Conservation (phyloP, 2,329 filamentous ascomycete species). For the Sarocladium kiliense region DNA sequence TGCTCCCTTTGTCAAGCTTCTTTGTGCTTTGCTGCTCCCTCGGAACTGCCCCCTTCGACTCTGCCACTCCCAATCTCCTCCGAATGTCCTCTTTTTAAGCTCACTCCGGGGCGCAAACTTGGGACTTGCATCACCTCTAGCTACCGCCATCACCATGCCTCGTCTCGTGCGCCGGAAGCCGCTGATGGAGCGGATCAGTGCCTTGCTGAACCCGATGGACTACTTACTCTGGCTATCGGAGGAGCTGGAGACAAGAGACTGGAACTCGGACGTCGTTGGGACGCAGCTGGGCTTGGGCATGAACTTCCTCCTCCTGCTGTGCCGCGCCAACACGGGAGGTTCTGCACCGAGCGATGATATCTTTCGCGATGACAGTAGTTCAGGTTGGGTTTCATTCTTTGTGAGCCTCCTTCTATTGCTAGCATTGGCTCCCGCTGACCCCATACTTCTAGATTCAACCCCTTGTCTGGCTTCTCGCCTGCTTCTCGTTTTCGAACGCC, state of each 20-base stretch:
- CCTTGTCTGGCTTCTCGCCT: slow-evolving; percentile 63
- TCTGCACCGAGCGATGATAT: slow-evolving; percentile 66
- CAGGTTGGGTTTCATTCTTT: slow-evolving; percentile 57
- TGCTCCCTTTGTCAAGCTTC: background rate
- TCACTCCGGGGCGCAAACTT: background rate
- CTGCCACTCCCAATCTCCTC: background rate
- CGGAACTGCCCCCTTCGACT: background rate
- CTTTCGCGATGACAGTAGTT: slow-evolving; percentile 66
- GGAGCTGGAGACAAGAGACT: slow-evolving; percentile 85
- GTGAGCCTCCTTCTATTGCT: slow-evolving; percentile 32
- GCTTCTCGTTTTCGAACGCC: slow-evolving; percentile 69
- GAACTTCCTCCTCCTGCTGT: slow-evolving; percentile 77
- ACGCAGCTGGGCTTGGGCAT: slow-evolving; percentile 68
- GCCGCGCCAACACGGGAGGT: slow-evolving; percentile 67
- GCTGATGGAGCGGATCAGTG: slow-evolving; percentile 72
- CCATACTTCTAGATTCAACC: slow-evolving; percentile 63
- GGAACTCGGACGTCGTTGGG: slow-evolving; percentile 77
- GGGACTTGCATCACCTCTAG: background rate
- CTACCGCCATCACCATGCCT: slow-evolving; percentile 39
- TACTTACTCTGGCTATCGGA: slow-evolving; percentile 87
- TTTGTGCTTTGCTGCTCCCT: background rate
- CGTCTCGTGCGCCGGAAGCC: slow-evolving; percentile 78
- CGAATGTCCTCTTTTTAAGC: background rate
- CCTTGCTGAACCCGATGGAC: slow-evolving; percentile 81
- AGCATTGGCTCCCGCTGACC: background rate